Base-by-base conservation (phyloP, 345 rosid species). In the Barbarea vulgaris region DNA sequence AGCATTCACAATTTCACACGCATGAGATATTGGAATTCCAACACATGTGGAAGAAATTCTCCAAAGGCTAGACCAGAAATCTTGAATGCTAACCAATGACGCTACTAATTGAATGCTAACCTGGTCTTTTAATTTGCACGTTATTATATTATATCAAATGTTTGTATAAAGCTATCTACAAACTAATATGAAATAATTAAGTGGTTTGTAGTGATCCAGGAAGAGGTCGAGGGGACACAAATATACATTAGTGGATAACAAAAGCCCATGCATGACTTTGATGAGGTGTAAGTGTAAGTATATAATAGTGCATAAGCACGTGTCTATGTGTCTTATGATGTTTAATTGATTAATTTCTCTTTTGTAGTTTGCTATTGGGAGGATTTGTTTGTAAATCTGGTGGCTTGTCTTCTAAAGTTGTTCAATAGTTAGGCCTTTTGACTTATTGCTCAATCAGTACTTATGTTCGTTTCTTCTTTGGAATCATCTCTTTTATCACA, bases 351-450 rank as follows among this genome's bases (percentile, higher is more conserved):
- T 69, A 37, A 2, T 46, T 22, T 13, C 48, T 7, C 19, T 25
- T 77, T 77, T 77, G 76, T 77, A 63, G 67, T 46, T 70, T 77
- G 46, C 64, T 46, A 46, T 77, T 70, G 15, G 76, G 76, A 77
- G 53, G 44, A 30, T 77, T 54, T 70, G 71, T 55, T 70, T 77
- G 76, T 70, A 62, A 52, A 77, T 56, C 4, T 70, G 65, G 53
- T 77, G 51, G 34, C 53, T 77, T 77, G 75, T 77, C 80, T 70
- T 70, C 48, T 31, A 62, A 67, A 69, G 64, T 62, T 62, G 54
- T 50, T 69, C 36, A 77, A 48, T 70, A 64, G 67, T 70, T 63
- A 55, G 53, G 71, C 71, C 17, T 15, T 70, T 70, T 70, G 80
- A 77, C 75, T 70, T 76, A n/a, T 77, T 77, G 58, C 42, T 8